These are phyloP conservation scores for Ustilago curta DNA, from an alignment of 1,284 basidiomycete genomes.

Conservation along the genomic window DNA sequence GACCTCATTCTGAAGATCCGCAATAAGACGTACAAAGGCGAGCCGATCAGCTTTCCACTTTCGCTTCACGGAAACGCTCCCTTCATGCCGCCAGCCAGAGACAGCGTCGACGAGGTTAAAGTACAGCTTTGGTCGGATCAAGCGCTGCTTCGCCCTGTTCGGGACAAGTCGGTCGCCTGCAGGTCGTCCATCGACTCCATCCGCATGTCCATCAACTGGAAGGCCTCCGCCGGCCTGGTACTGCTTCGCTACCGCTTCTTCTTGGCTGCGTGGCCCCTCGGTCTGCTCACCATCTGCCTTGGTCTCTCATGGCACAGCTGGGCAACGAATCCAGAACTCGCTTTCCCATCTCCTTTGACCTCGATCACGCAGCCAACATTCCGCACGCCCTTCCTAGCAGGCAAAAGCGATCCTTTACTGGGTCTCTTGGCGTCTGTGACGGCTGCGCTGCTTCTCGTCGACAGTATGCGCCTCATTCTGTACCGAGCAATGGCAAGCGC, in stretches of 20 bases:
- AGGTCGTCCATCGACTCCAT: constrained; percentile 40
- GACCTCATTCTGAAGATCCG: constrained; percentile 24
- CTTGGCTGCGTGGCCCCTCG: constrained; percentile 55
- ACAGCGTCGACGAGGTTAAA: constrained; percentile 30
- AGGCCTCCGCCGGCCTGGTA: constrained; percentile 54
- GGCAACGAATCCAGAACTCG: constrained; percentile 14
- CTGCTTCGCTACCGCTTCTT: constrained; percentile 62
- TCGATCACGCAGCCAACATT: constrained; percentile 34
- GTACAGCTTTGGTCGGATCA: constrained; percentile 61
- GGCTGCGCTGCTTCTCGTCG: constrained; percentile 12
- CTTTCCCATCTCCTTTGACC: constrained; percentile 26
- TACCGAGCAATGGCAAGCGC: constrained; percentile 18
- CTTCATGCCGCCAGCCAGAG: constrained; percentile 54
- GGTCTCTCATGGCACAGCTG: constrained; percentile 38
- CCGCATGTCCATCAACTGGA: constrained; percentile 55
- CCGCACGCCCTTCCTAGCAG: constrained; percentile 15
- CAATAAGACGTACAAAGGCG: constrained; percentile 11
- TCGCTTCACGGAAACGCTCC: constrained; percentile 63
- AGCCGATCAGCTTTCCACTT: constrained; percentile 34
- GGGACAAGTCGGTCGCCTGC: constrained; percentile 18
- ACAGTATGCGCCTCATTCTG: constrained; percentile 23
- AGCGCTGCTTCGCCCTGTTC: constrained; percentile 15
- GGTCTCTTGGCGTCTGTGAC: constrained; percentile 25
- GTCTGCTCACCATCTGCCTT: constrained; percentile 40
- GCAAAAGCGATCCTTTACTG: constrained; percentile 21